Base-by-base conservation (phyloP, 2,329 filamentous ascomycete genomes). In the Fusarium miscanthi region DNA sequence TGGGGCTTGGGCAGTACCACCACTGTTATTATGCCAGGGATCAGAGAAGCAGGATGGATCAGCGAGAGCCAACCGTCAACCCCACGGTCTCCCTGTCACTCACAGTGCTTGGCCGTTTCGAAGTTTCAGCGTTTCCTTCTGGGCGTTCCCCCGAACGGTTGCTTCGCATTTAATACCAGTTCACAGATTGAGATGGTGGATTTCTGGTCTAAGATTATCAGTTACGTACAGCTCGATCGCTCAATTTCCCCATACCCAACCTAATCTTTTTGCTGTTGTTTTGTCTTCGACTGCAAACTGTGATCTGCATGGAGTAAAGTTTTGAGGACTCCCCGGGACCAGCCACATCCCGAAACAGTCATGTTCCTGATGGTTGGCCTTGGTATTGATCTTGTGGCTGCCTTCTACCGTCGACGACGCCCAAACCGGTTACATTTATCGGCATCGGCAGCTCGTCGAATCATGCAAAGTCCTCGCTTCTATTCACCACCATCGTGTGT, bases 1-100 rank as follows among this genome's bases (percentile, higher is more conserved):
- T 53, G 57, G 41, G 33, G 37, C 49, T 53, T 53, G 45, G 41
- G 33, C 37, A 62, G 31, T 35, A 25, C 21, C 45, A 40, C 38
- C 51, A 59, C 43, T 33, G 30, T 42, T 60, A 35, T 60, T 46
- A 56, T 45, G 13, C 19, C 61, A 67, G 66, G 71, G 63, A 64
- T 61, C 35, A 42, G 49, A 38, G 53, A 60, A 41, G 57, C 52
- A 69, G 67, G 61, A 67, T 61, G 70, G 65, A 73, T 70, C 63
- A 59, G 53, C 69, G 66, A 75, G 60, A 77, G 72, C 75, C 75
- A 77, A 77, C 75, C 74, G 74, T 74, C 64, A 65, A 76, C 68
- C 75, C 75, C 75, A 77, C 75, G 75, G 58, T 74, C 70, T 63
- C 70, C 70, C 66, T 60, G 45, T 23, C 25, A 49, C 43, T 33